These are phyloP conservation scores for Trametes maxima DNA, from an alignment of 768 basidiomycete genomes.

Conservation along the genomic window DNA sequence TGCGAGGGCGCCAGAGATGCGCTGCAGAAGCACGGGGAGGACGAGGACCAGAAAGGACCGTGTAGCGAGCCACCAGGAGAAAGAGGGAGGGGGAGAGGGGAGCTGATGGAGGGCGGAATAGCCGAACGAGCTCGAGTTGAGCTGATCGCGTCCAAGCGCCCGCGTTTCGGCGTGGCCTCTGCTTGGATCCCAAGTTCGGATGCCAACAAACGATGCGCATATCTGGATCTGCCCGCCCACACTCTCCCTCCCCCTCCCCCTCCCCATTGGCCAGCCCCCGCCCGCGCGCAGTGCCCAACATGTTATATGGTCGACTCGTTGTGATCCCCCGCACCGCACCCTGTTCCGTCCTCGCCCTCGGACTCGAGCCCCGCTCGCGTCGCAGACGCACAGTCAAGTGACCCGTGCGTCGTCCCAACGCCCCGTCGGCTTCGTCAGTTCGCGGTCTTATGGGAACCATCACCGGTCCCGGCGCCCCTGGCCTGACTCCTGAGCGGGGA, in stretches of 20 bases:
- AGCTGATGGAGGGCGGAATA: conserved; percentile 16
- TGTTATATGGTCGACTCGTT: background rate
- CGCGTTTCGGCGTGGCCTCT: conserved; percentile 7
- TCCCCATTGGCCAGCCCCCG: background rate
- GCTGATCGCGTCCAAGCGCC: background rate
- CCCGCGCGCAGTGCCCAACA: too few species aligned
- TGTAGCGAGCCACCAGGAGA: conserved; percentile 10
- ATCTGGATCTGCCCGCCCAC: background rate
- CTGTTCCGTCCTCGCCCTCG: too few species aligned
- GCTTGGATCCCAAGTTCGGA: too few species aligned
- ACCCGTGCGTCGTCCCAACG: background rate
- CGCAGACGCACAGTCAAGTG: conserved; percentile 5
- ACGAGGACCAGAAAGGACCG: conserved; percentile 15
- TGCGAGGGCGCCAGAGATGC: background rate
- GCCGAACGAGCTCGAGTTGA: background rate
- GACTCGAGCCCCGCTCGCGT: background rate
- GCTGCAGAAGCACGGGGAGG: background rate
- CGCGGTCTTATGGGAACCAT: conserved; percentile 17
- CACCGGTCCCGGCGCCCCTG: conserved; percentile 4
- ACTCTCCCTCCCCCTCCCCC: too few species aligned
- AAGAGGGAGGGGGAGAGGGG: conserved; percentile 1
- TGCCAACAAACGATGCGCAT: background rate
- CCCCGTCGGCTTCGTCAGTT: background rate
- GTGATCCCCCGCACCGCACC: too few species aligned
- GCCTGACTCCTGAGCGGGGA: background rate